These are phyloP conservation scores for Phytophthora cryptogea DNA, from an alignment of 352 stramenopile species.

Conservation along the genomic window DNA sequence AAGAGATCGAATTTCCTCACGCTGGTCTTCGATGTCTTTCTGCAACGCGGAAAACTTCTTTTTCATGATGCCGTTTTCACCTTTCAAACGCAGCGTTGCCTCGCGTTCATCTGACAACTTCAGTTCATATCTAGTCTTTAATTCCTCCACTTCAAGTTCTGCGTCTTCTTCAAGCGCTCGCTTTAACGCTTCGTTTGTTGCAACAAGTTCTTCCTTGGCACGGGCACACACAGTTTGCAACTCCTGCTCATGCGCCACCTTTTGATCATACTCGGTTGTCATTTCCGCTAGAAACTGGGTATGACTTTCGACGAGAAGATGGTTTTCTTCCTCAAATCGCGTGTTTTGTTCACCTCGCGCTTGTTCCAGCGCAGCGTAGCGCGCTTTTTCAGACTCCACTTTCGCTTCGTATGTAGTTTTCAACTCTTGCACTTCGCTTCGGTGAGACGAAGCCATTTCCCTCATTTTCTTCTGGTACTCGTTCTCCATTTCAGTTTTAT, in stretches of 20 bases:
- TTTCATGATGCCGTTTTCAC: constrained; percentile 96
- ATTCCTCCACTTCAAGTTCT: constrained; percentile 92
- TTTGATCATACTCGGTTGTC: constrained; percentile 91
- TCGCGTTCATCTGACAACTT: constrained; percentile 91
- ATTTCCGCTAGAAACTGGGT: constrained; percentile 91
- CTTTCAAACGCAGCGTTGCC: constrained; percentile 93
- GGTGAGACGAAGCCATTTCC: constrained; percentile 90
- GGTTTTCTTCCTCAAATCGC: constrained; percentile 76
- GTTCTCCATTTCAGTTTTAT: constrained; percentile 92
- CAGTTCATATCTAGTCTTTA: constrained; percentile 92
- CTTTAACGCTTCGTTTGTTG: constrained; percentile 91
- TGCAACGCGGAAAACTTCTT: constrained; percentile 95
- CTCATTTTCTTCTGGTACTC: constrained; percentile 92
- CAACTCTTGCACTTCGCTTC: constrained; percentile 90
- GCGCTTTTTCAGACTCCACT: constrained; percentile 91
- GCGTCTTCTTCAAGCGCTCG: constrained; percentile 94
- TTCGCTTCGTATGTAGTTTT: constrained; percentile 91
- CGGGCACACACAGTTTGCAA: constrained; percentile 66
- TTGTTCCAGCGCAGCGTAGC: constrained; percentile 84
- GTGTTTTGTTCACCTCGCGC: constrained; percentile 75
- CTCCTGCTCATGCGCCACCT: constrained; percentile 87
- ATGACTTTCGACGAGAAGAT: constrained; percentile 77
- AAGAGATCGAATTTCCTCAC: constrained; percentile 92
- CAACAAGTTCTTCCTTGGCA: constrained; percentile 71
- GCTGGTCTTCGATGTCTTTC: constrained; percentile 95